Conservation (phyloP, 164 flowering plant species). For the Sedum album region DNA sequence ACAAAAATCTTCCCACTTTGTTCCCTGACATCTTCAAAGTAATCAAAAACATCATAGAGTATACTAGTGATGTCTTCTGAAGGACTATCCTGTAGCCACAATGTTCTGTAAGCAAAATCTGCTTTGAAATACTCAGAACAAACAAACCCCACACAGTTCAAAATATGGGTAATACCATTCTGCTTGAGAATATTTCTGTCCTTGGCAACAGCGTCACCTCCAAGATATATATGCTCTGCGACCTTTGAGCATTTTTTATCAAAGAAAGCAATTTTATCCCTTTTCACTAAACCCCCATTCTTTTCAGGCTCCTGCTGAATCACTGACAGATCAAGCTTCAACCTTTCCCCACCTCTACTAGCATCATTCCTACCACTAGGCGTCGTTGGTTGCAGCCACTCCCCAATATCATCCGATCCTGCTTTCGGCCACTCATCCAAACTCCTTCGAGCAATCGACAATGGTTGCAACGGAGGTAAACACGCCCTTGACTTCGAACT, state of each 20-base stretch:
- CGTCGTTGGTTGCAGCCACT: slow-evolving; percentile 77
- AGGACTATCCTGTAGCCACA: slow-evolving; percentile 87
- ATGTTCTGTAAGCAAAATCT: slow-evolving; percentile 63
- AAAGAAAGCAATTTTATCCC: slow-evolving; percentile 69
- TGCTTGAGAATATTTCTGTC: slow-evolving; percentile 56
- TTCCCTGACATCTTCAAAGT: slow-evolving; percentile 83
- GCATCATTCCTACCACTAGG: slow-evolving; percentile 60
- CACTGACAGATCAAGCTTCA: slow-evolving; percentile 71
- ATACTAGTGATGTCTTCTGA: slow-evolving; percentile 84
- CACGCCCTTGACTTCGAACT: slow-evolving; percentile 52
- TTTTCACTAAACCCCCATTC: slow-evolving; percentile 48
- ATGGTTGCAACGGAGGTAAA: slow-evolving; percentile 80
- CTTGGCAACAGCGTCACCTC: slow-evolving; percentile 71
- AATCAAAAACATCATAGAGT: slow-evolving; percentile 75
- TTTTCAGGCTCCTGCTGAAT: slow-evolving; percentile 45
- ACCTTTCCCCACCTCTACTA: slow-evolving; percentile 41
- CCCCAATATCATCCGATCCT: slow-evolving; percentile 85
- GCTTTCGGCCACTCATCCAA: slow-evolving; percentile 92
- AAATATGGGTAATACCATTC: slow-evolving; percentile 67
- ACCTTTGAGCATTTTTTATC: slow-evolving; percentile 79
- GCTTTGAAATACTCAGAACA: slow-evolving; percentile 77
- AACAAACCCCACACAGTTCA: slow-evolving; percentile 75
- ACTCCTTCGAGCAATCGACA: slow-evolving; percentile 68
- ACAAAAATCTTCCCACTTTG: slow-evolving; percentile 65
- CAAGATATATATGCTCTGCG: slow-evolving; percentile 73